A percentile compares a stretch with the other conserved stretches of the same genome.
These are phyloP conservation scores for Sparassis latifolia DNA, from an alignment of 1,284 basidiomycete genomes.

Conservation along the genomic window DNA sequence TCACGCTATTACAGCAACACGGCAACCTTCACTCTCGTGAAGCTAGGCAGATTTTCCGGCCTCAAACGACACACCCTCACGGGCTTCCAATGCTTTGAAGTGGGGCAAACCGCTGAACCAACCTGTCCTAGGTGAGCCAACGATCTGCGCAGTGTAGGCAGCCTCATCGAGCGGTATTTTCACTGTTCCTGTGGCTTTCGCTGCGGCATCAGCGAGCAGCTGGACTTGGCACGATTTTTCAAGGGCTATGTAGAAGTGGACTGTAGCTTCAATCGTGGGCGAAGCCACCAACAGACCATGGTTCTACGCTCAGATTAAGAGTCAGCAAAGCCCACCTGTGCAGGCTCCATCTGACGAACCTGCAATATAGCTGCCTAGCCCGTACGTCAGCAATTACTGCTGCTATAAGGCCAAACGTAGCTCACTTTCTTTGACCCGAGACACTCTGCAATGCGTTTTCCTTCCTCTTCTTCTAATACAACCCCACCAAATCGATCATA, in stretches of 20 bases:
- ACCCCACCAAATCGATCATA: slow-evolving; percentile 50
- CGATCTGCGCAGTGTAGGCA: slow-evolving; percentile 20
- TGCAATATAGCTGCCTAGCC: slow-evolving; percentile 20
- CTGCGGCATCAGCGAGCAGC: slow-evolving; percentile 43
- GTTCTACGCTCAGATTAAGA: slow-evolving; percentile 33
- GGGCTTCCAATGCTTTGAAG: slow-evolving; percentile 31
- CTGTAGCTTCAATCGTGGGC: slow-evolving; percentile 33
- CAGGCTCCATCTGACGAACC: slow-evolving; percentile 6
- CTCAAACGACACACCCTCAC: slow-evolving; percentile 25
- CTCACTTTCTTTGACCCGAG: slow-evolving; percentile 42
- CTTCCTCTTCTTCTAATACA: slow-evolving; percentile 54
- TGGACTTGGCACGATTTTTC: slow-evolving; percentile 45
- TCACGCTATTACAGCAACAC: too few relatives aligned
- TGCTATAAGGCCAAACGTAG: slow-evolving; percentile 18
- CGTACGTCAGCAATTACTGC: not conserved
- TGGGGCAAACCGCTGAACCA: slow-evolving; percentile 34
- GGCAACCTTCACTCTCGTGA: too few relatives aligned
- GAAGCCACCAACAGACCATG: slow-evolving; percentile 51
- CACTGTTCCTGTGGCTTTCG: slow-evolving; percentile 29
- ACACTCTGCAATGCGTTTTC: slow-evolving; percentile 44
- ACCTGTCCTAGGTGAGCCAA: slow-evolving; percentile 27
- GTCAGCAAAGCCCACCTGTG: not conserved
- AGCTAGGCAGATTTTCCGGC: not conserved
- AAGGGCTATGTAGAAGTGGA: slow-evolving; percentile 32
- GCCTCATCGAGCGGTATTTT: slow-evolving; percentile 22